A percentile compares a stretch with the other conserved stretches of the same genome.
These are phyloP conservation scores for Lizanozyma gosingica DNA, from an alignment of 1,139 yeast genomes.

Conservation along the genomic window DNA sequence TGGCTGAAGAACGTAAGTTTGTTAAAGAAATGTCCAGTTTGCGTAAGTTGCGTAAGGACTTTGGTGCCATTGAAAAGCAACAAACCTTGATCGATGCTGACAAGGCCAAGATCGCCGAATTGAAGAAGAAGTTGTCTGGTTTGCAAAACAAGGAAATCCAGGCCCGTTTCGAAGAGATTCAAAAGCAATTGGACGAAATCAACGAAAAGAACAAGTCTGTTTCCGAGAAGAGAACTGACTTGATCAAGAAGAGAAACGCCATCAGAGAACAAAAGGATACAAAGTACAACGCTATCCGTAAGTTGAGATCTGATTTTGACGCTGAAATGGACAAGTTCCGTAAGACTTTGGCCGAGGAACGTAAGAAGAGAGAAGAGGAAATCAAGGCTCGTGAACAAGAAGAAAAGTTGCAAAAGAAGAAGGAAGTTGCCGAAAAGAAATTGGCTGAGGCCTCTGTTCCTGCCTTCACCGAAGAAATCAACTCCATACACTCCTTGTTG, in stretches of 20 bases:
- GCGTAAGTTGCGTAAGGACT: constrained; percentile 76
- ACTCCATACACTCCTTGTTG: constrained; percentile 64
- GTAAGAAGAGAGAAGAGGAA: constrained; percentile 64
- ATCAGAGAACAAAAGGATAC: constrained; percentile 65
- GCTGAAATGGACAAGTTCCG: constrained; percentile 65
- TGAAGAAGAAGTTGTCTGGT: constrained; percentile 60
- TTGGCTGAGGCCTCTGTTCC: constrained; percentile 69
- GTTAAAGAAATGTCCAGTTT: constrained; percentile 81
- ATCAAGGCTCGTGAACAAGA: constrained; percentile 44
- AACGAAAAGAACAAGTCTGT: constrained; percentile 53
- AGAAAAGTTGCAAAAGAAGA: constrained; percentile 53
- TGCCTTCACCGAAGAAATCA: constrained; percentile 73
- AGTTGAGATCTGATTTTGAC: constrained; percentile 60
- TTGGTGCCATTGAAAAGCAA: constrained; percentile 61
- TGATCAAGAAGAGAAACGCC: constrained; percentile 60
- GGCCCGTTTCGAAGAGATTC: constrained; percentile 51
- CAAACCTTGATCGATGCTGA: constrained; percentile 79
- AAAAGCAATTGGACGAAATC: constrained; percentile 53
- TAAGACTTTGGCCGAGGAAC: constrained; percentile 60
- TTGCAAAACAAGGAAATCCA: constrained; percentile 59
- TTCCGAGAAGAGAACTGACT: constrained; percentile 55
- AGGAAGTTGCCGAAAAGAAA: constrained; percentile 58
- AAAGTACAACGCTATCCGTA: constrained; percentile 53
- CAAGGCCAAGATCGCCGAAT: constrained; percentile 64
- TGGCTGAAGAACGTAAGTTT: constrained; percentile 85